phyloP scores from a whole-genome alignment of 495 filamentous ascomycete genomes.

The Aspergillus steynii region DNA sequence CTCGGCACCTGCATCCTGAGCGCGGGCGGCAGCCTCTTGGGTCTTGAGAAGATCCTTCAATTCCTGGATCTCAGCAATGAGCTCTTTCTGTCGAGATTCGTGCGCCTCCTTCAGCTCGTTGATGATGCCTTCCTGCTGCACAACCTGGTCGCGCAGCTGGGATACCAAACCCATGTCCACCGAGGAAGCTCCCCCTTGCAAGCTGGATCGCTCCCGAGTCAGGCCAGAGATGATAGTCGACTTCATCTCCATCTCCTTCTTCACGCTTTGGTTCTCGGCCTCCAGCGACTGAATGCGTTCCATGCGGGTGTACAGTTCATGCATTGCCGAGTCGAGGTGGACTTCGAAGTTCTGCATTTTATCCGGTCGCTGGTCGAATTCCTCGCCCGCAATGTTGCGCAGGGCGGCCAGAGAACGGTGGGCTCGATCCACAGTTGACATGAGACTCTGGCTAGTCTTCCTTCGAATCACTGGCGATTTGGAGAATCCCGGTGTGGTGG shows the following conservation, averaged over 20 bases:
- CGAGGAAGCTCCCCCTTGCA: constrained; percentile 73
- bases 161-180: constrained; percentile 94
- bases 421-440: constrained; percentile 80
- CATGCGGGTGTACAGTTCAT: constrained; percentile 81
- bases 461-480: constrained; percentile 69
- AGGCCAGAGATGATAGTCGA: constrained; percentile 91
- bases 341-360: constrained; percentile 89
- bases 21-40: constrained; percentile 42
- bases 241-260: constrained; percentile 96
- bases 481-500: constrained; percentile 54
- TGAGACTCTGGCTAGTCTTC: constrained; percentile 90
- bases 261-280: constrained; percentile 76
- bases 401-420: constrained; percentile 90
- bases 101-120: constrained; percentile 71
- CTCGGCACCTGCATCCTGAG: constrained; percentile 45
- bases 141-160: constrained; percentile 80
- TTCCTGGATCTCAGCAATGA: constrained; percentile 65
- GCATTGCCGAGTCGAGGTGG: constrained; percentile 89
- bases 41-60: constrained; percentile 60
- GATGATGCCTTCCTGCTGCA: constrained; percentile 81
- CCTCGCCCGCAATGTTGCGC: constrained; percentile 80
- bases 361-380: constrained; percentile 79
- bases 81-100: constrained; percentile 68
- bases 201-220: constrained; percentile 84
- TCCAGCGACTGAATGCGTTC: constrained; percentile 90